Conservation (phyloP, 192 early-diverging fungal genomes). For the Funneliformis mosseae region DNA sequence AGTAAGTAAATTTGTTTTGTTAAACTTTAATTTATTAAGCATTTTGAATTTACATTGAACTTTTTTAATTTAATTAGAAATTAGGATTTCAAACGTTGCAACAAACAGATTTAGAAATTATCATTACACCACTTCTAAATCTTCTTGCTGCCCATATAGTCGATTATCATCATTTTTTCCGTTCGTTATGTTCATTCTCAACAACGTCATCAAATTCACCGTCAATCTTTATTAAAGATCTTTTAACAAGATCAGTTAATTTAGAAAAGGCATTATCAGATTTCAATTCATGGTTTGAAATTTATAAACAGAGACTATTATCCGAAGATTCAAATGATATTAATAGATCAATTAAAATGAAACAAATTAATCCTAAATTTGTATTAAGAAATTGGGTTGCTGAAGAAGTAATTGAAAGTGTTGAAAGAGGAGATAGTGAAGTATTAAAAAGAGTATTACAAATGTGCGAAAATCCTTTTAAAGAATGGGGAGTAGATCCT, state of each 20-base stretch:
- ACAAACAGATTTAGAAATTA: background rate
- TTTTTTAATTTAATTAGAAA: background rate
- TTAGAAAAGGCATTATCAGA: background rate
- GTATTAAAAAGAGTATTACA: slow-evolving; percentile 42
- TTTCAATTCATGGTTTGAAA: background rate
- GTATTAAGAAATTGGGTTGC: slow-evolving; percentile 81
- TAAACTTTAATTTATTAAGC: background rate
- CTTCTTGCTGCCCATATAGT: background rate
- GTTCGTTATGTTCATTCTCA: background rate
- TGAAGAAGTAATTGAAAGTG: slow-evolving; percentile 61
- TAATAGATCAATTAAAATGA: slow-evolving; percentile 59
- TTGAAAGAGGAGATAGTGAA: slow-evolving; percentile 43
- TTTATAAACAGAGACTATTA: background rate
- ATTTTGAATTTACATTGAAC: background rate
- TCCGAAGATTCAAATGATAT: slow-evolving; percentile 27
- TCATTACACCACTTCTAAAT: background rate
- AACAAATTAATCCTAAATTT: slow-evolving; percentile 72
- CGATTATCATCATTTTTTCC: slow-evolving; percentile 79
- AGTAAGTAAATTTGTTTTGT: background rate
- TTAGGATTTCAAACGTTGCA: background rate
- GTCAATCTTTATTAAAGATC: background rate
- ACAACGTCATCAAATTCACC: background rate
- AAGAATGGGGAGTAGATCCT: slow-evolving; percentile 22
- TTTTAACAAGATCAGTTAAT: background rate
- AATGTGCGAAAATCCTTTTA: slow-evolving; percentile 35